Percentiles rank a stretch among this genome's conserved stretches.
phyloP scores from a whole-genome alignment of 352 stramenopile genomes.

The Achlya hypogyna region DNA sequence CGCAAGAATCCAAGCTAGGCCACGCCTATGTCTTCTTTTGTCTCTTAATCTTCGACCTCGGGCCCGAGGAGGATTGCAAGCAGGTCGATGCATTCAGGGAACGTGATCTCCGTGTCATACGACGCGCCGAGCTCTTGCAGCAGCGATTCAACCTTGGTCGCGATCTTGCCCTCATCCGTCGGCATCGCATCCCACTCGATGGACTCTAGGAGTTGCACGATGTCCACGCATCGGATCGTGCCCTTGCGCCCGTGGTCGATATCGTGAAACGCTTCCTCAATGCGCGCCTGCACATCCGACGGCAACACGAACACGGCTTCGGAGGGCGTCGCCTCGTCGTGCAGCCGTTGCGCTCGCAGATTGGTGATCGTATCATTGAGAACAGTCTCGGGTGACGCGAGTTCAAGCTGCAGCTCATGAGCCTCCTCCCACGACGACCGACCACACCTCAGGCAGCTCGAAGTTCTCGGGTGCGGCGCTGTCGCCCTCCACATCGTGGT shows the following conservation, averaged over 20 bases:
- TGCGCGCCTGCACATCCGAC: constrained; percentile 31
- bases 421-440: background rate
- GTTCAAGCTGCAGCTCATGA: constrained; percentile 35
- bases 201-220: constrained; percentile 34
- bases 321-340: constrained; percentile 2
- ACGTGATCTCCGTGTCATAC: constrained; percentile 55
- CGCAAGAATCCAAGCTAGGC: background rate
- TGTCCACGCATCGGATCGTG: constrained; percentile 41
- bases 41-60: constrained; percentile 28
- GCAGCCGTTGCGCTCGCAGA: constrained; percentile 34
- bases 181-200: constrained; percentile 27
- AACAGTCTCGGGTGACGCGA: constrained; percentile 60
- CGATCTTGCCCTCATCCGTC: constrained; percentile 35
- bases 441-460: constrained; percentile 45
- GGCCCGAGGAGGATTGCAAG: constrained; percentile 65
- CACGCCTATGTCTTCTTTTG: constrained; percentile 4
- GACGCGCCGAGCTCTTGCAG: constrained; percentile 66
- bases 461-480: constrained; percentile 32
- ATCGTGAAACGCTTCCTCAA: constrained; percentile 37
- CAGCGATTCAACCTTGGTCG: constrained; percentile 37
- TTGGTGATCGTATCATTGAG: constrained; percentile 58
- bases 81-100: constrained; percentile 83
- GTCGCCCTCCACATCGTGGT: constrained; percentile 26
- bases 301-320: constrained; percentile 5
- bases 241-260: constrained; percentile 25